A percentile compares a stretch with the other conserved stretches of the same genome.
Evolutionary conservation across 371 early-diverging fungal species (phyloP).

Genomic region (Saksenaea vasiformis): DNA sequence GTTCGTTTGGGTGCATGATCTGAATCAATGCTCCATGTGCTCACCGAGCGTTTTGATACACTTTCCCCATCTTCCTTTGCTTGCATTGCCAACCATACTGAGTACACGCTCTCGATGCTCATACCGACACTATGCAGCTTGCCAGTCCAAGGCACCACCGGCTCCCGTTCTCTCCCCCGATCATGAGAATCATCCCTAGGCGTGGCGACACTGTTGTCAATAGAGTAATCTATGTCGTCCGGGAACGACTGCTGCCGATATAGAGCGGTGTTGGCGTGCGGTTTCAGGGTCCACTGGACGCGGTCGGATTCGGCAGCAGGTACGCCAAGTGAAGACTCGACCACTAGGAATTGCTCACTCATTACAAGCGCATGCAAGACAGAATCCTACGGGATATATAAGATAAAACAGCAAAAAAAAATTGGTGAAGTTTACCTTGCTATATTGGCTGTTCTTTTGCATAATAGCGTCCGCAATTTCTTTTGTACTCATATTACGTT

Average conservation of each 20-base stretch:
- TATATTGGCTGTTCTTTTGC: background rate
- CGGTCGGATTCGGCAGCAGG: background rate
- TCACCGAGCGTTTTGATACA: background rate
- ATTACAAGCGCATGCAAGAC: conserved; percentile 29
- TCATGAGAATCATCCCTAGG: background rate
- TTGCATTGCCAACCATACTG: background rate
- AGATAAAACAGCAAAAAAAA: background rate
- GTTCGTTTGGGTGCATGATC: background rate
- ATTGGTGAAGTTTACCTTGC: background rate
- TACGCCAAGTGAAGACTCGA: background rate
- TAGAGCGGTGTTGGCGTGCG: background rate
- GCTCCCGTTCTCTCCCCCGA: background rate
- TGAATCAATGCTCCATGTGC: background rate
- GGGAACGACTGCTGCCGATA: background rate
- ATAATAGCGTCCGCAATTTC: conserved; percentile 3
- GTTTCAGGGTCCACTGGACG: background rate
- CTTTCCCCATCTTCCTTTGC: background rate
- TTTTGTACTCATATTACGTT: conserved; percentile 4
- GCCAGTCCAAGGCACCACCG: background rate
- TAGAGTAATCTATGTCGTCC: background rate
- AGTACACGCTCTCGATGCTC: background rate
- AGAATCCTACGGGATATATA: conserved; percentile 10
- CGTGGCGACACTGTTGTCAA: background rate
- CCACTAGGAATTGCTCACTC: conserved; percentile 22
- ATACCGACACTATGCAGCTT: background rate